Base-by-base conservation (phyloP, 2,329 filamentous ascomycete species). In the Nemania diffusa region DNA sequence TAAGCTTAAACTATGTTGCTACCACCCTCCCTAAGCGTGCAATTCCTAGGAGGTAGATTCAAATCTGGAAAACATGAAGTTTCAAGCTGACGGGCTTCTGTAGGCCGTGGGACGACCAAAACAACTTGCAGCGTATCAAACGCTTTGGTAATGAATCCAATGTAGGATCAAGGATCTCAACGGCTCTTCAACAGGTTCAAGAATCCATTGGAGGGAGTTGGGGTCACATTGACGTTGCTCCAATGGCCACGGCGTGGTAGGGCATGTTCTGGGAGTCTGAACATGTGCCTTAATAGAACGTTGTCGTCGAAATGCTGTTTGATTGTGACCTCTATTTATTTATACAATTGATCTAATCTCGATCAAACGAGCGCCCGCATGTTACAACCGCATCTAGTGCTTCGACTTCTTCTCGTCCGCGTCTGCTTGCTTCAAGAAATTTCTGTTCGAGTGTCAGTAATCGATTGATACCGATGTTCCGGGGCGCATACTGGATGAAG, bases 401-500 rank as follows among this genome's bases (percentile, higher is more conserved):
- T 82, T 81, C 67, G 77, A 65, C 69, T 76, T 75, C 78, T 84
- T 83, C 72, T 80, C 78, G 9, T 79, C 78, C 67, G 75, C 75
- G 59, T 83, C 81, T 51, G 80, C 80, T 64, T 79, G 74, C 64
- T 84, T 82, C 63, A 85, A 73, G 74, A 84, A 85, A 73, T 84
- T 84, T 79, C 83, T 85, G 64, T 58, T n/a, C 56, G 26, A 15
- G 17, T 3, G 58, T 77, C 64, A 73, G 72, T 63, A 65, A 56
- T 48, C 15, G 51, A 29, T 57, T 24, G 67, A 74, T 57, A 73
- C 71, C 68, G 34, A 57, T 64, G 42, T 64, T 69, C 22, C 61
- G 62, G 64, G 59, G 53, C 60, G 76, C 84, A 82, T 79, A 89
- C 87, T 88, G 87, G 83, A 89, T 88, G 80, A 89, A 89, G 78